These are phyloP conservation scores for Pouteria campechiana DNA, from an alignment of 179 eudicot species.

Conservation along the genomic window DNA sequence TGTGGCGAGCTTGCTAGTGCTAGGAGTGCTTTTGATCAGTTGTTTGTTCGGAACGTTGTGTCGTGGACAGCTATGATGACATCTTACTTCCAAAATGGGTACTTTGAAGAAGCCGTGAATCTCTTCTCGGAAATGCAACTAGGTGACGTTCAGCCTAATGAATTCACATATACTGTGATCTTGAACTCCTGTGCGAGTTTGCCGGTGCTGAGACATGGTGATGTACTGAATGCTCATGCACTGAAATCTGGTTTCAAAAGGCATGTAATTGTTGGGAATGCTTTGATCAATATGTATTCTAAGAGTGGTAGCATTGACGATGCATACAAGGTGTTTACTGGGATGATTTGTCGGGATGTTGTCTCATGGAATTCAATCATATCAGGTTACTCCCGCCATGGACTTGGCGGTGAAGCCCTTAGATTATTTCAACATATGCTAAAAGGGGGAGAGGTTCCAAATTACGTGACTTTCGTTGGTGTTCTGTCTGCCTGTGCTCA, in stretches of 20 bases:
- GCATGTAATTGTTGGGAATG: constrained; percentile 23
- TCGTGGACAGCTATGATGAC: constrained; percentile 38
- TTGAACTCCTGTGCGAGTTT: constrained; percentile 33
- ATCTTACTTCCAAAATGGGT: constrained; percentile 28
- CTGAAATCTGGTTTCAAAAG: constrained; percentile 25
- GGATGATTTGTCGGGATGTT: constrained; percentile 15
- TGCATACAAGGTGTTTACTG: constrained; percentile 16
- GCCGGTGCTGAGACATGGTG: constrained; percentile 29
- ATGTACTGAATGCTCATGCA: constrained; percentile 21
- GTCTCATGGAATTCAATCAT: constrained; percentile 37
- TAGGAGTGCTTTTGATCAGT: constrained; percentile 17
- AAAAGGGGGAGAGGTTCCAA: constrained; percentile 17
- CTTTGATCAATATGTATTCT: constrained; percentile 29
- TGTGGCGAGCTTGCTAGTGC: constrained; percentile 25
- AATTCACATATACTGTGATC: constrained; percentile 29
- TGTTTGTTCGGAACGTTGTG: constrained; percentile 23
- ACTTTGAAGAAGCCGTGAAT: constrained; percentile 32
- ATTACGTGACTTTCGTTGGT: constrained; percentile 34
- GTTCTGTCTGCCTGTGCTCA: constrained; percentile 40
- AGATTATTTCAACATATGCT: constrained; percentile 26
- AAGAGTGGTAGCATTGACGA: constrained; percentile 26
- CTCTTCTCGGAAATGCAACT: constrained; percentile 26
- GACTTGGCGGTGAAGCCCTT: constrained; percentile 36
- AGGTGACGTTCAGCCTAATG: constrained; percentile 23
- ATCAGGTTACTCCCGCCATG: constrained; percentile 31